phyloP scores from a whole-genome alignment of 257 asterid genomes.

The Solanum rostratum region DNA sequence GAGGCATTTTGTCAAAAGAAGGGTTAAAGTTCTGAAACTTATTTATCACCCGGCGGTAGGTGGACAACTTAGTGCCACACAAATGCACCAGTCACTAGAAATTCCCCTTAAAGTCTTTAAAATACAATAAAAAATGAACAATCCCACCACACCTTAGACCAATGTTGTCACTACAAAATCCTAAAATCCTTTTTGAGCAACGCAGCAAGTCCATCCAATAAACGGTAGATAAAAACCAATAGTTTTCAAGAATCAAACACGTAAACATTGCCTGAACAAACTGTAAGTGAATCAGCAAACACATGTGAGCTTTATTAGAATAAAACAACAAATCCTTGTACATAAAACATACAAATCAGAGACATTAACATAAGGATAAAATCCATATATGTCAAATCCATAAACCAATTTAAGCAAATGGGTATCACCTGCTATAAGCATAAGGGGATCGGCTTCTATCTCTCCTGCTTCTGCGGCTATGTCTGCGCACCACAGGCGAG shows the following conservation, averaged over 20 bases:
- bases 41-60: not conserved
- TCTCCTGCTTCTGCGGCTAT: slow-evolving; percentile 76
- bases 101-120: not conserved
- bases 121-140: not conserved
- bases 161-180: slow-evolving; percentile 10
- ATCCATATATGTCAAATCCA: not conserved
- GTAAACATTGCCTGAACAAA: slow-evolving; percentile 16
- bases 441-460: slow-evolving; percentile 85
- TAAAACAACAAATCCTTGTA: not conserved
- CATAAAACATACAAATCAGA: not conserved
- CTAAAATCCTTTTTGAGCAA: slow-evolving; percentile 4
- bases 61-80: not conserved
- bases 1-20: not conserved
- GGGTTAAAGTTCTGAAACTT: not conserved
- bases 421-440: slow-evolving; percentile 93
- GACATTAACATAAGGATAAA: not conserved
- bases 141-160: not conserved
- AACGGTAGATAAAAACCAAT: slow-evolving; percentile 5
- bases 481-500: slow-evolving; percentile 59
- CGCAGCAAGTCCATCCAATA: slow-evolving; percentile 3
- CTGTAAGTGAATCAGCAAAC: slow-evolving; percentile 18
- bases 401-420: slow-evolving; percentile 24
- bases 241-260: slow-evolving; percentile 14
- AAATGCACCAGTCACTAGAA: not conserved
- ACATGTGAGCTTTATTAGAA: slow-evolving; percentile 16